These are phyloP conservation scores for Quaeritorhiza haematococci DNA, from an alignment of 371 early-diverging fungal genomes.

Conservation along the genomic window DNA sequence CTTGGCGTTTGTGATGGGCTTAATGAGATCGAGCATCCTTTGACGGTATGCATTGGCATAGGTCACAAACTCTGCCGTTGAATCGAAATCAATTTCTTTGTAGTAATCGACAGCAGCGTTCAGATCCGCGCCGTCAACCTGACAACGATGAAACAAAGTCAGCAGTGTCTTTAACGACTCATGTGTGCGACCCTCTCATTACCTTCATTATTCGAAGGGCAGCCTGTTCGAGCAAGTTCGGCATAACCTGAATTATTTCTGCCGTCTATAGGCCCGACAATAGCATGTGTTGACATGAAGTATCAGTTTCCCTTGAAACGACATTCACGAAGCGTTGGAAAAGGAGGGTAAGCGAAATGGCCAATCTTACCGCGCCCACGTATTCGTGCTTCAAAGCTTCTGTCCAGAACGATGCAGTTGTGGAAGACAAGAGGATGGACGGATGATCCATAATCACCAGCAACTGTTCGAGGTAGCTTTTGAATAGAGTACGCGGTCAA, in stretches of 20 bases:
- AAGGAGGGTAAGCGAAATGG: constrained; percentile 11
- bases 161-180: too few species aligned
- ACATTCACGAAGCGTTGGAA: too few species aligned
- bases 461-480: constrained; percentile 11
- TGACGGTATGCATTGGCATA: background rate
- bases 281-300: too few species aligned
- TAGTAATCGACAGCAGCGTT: constrained; percentile 2
- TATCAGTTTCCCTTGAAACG: too few species aligned
- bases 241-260: background rate
- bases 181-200: too few species aligned
- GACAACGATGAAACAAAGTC: too few species aligned
- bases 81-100: constrained; percentile 14
- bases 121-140: too few species aligned
- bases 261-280: background rate
- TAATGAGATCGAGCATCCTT: constrained; percentile 1
- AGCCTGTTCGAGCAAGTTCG: background rate
- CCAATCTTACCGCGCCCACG: constrained; percentile 25
- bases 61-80: background rate
- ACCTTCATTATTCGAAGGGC: too few species aligned
- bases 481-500: too few species aligned
- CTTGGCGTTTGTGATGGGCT: background rate
- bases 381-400: constrained; percentile 27
- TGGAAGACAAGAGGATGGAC: constrained; percentile 6
- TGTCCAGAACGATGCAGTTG: constrained; percentile 13
- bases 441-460: constrained; percentile 12